Evolutionary conservation across 1,284 basidiomycete genomes (phyloP).

Genomic region (Vanrija humicola): DNA sequence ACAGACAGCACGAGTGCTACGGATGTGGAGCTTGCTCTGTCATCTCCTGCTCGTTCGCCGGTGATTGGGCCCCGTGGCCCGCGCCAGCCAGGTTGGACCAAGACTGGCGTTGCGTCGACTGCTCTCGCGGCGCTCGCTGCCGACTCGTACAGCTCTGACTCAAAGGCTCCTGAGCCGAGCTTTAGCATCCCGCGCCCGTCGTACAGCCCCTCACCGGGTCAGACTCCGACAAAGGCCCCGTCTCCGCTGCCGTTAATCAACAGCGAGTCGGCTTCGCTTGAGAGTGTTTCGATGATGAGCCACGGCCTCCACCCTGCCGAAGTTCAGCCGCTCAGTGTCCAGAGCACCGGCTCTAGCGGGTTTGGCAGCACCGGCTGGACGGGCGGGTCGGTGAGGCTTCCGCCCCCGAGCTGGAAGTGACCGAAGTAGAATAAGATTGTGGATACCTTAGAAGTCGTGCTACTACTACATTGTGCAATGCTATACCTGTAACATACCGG

Average conservation of each 20-base stretch:
- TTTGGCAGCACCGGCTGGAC: conserved; percentile 7
- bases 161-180: no score
- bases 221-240: not conserved
- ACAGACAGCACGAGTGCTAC: conserved; percentile 28
- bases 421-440: not conserved
- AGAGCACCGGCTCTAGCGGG: conserved; percentile 1
- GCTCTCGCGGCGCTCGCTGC: not conserved
- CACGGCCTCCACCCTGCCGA: no score
- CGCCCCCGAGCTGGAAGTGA: not conserved
- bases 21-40: conserved; percentile 24
- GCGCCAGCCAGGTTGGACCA: not conserved
- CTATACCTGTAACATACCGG: no score
- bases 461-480: not conserved
- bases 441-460: not conserved
- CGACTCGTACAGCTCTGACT: not conserved
- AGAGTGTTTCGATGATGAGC: not conserved
- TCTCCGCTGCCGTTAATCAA: not conserved
- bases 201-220: not conserved
- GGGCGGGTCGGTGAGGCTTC: conserved; percentile 2
- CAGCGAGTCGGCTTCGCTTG: not conserved
- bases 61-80: conserved; percentile 2
- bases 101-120: not conserved
- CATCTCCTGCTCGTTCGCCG: not conserved
- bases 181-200: no score
- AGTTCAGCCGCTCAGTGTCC: no score